Base-by-base conservation (phyloP, 768 basidiomycete species). In the Mycena chlorophos region DNA sequence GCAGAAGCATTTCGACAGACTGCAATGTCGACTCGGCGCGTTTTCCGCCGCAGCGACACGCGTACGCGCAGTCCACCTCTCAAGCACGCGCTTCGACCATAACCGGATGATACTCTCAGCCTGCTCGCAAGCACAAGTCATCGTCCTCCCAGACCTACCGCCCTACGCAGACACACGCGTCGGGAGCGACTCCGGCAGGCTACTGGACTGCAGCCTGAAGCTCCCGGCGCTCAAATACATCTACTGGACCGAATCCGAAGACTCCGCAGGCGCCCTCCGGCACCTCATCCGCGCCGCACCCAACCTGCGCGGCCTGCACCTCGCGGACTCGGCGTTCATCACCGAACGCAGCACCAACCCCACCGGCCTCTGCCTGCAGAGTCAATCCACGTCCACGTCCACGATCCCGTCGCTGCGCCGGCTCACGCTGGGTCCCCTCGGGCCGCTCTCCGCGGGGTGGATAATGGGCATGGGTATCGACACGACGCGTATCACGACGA, bases 71-170 rank as follows among this genome's bases (percentile, higher is more conserved):
- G 17, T 57, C 3, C 52, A 56, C 3, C 60, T 61, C 22, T 57
- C 56, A 1, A 28, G 49, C 4, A 49, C 49, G 23, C 55, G 49
- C 37, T 51, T 43, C 50, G 54, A 61, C 53, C 46, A 29, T 26
- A 61, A 61, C 29, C 19, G 8, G 14, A 22, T 8, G 10, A 27
- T 57, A 3, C 55, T 61, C 1, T 14, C 5, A 3, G 30, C 22
- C 17, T 61, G 56, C 23, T 40, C 56, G 1, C 37, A 47, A 0
- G 26, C 55, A 4, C n/a, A 51, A 26, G 25, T 56, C 14, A 49
- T 60, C 49, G 55, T 56, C 5, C 55, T 49, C 10, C 56, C 60
- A n/a, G 52, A 57, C 46, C 47, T 49, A 5, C 59, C 56, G 19
- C 38, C 45, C 17, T 12, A 45, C 0, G 39, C 42, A 19, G 31